These are phyloP conservation scores for Hanseniaspora nectarophila DNA, from an alignment of 805 yeast species.

Conservation along the genomic window DNA sequence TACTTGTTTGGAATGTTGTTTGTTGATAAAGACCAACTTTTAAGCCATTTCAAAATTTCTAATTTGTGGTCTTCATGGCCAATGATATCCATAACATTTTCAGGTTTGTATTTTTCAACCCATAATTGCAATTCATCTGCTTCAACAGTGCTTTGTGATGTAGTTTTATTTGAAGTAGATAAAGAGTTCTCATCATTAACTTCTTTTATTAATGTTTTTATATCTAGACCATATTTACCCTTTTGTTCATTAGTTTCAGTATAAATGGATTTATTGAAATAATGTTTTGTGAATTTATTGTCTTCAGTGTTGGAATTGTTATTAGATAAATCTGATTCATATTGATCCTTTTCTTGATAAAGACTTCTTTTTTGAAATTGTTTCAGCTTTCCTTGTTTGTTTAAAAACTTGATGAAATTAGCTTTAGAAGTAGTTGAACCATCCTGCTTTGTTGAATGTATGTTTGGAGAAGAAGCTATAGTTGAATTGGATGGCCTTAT, in stretches of 20 bases:
- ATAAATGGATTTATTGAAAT: not conserved
- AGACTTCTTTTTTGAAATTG: not conserved
- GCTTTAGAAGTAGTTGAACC: no score
- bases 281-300: constrained; percentile 5
- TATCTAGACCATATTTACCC: constrained; percentile 31
- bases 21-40: constrained; percentile 38
- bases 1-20: constrained; percentile 15
- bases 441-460: not conserved
- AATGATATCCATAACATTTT: constrained; percentile 48
- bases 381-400: not conserved
- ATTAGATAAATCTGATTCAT: not conserved
- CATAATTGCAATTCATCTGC: constrained; percentile 23
- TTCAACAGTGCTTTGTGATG: constrained; percentile 4
- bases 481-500: not conserved
- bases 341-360: not conserved
- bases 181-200: constrained; percentile 22
- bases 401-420: not conserved
- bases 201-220: constrained; percentile 29
- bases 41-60: constrained; percentile 48
- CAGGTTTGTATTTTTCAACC: constrained; percentile 64
- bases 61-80: constrained; percentile 61
- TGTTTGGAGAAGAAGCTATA: not conserved
- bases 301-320: not conserved
- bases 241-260: constrained; percentile 21
- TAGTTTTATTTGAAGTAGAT: not conserved